A percentile compares a stretch with the other conserved stretches of the same genome.
These are phyloP conservation scores for Theileria orientalis DNA, from an alignment of 169 alveolate species.

Conservation along the genomic window DNA sequence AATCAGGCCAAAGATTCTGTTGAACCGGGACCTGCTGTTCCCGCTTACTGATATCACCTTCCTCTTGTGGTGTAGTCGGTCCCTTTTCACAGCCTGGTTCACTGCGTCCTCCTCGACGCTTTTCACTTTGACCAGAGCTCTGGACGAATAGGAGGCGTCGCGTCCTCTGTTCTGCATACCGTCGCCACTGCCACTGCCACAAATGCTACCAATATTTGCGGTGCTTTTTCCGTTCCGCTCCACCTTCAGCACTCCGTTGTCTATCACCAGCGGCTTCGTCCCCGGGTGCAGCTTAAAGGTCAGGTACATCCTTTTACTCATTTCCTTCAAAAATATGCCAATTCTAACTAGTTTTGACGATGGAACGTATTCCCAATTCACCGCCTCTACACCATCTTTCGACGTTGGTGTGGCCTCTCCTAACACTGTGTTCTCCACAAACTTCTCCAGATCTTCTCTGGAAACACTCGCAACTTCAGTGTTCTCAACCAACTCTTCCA, in stretches of 20 bases:
- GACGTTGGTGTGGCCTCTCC: background rate
- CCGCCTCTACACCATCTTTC: background rate
- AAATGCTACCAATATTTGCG: too few species aligned
- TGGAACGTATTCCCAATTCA: slow-evolving; percentile 45
- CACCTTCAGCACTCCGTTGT: background rate
- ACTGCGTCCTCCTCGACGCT: background rate
- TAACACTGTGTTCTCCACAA: background rate
- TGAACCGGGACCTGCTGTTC: background rate
- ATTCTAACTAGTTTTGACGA: background rate
- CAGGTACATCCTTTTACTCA: background rate
- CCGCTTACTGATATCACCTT: slow-evolving; percentile 2
- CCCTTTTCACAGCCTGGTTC: background rate
- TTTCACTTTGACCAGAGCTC: background rate
- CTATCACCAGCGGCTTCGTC: slow-evolving; percentile 18
- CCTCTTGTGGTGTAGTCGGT: background rate
- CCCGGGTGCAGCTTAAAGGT: slow-evolving; percentile 27
- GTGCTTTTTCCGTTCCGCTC: too few species aligned
- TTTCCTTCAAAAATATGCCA: background rate
- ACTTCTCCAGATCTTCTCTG: background rate
- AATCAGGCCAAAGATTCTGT: background rate
- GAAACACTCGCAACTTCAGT: background rate
- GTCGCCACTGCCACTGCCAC: too few species aligned
- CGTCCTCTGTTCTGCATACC: background rate
- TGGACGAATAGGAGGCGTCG: background rate
- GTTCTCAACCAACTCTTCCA: background rate